A percentile compares a stretch with the other conserved stretches of the same genome.
Conservation (phyloP, 805 yeast genomes). For the Ascoidea tarda region DNA sequence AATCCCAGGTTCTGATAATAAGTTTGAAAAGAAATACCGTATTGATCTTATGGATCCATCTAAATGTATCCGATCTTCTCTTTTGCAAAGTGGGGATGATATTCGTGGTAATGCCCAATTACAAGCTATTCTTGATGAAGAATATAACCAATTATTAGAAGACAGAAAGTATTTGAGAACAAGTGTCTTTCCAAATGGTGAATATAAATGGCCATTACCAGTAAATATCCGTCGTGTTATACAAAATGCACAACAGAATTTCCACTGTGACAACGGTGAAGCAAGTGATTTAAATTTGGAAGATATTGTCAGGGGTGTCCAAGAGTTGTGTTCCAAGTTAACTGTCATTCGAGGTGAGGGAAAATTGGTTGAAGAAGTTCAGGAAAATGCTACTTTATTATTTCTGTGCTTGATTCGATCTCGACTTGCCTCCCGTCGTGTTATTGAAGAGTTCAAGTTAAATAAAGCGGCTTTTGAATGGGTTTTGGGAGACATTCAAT, state of each 20-base stretch:
- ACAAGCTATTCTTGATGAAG: slow-evolving; percentile 72
- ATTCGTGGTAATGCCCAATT: slow-evolving; percentile 79
- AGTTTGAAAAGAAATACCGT: slow-evolving; percentile 73
- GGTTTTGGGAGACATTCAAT: slow-evolving; percentile 89
- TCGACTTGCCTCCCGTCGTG: slow-evolving; percentile 80
- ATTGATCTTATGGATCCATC: slow-evolving; percentile 73
- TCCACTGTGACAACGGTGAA: slow-evolving; percentile 81
- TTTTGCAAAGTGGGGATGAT: slow-evolving; percentile 81
- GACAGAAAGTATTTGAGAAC: slow-evolving; percentile 71
- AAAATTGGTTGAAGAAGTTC: slow-evolving; percentile 66
- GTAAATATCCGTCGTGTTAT: slow-evolving; percentile 92
- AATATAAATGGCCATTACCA: slow-evolving; percentile 93
- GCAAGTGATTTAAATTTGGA: slow-evolving; percentile 82
- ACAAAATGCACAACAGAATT: slow-evolving; percentile 94
- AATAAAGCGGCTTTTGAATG: slow-evolving; percentile 83
- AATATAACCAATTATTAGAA: slow-evolving; percentile 57
- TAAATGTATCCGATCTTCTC: slow-evolving; percentile 48
- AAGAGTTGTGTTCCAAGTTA: slow-evolving; percentile 45
- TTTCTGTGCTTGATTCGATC: slow-evolving; percentile 91
- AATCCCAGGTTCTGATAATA: slow-evolving; percentile 79
- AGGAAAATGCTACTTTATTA: slow-evolving; percentile 76
- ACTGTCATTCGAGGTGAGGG: slow-evolving; percentile 76
- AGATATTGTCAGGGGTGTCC: slow-evolving; percentile 66
- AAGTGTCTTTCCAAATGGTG: slow-evolving; percentile 83
- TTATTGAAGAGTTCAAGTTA: slow-evolving; percentile 79